Evolutionary conservation across 2,329 filamentous ascomycete species (phyloP).

Genomic region (Trichoderma polysporum): DNA sequence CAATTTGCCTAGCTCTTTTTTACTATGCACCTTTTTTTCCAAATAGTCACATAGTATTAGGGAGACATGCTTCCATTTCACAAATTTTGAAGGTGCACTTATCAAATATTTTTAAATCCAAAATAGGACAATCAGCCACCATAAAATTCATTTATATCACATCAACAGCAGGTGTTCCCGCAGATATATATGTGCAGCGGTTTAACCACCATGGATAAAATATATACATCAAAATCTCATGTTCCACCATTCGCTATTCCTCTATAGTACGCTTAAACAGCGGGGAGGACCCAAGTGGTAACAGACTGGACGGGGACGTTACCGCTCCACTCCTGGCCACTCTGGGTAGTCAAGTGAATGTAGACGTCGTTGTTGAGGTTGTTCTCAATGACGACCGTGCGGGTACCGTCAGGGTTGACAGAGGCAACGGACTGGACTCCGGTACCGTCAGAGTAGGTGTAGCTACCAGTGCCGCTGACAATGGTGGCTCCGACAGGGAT

Average conservation of each 20-base stretch:
- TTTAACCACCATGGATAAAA: background rate
- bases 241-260: background rate
- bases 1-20: background rate
- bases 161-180: background rate
- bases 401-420: conserved; percentile 44
- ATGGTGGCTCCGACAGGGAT: conserved; percentile 46
- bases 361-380: conserved; percentile 21
- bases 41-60: background rate
- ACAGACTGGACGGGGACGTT: conserved; percentile 20
- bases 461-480: conserved; percentile 42
- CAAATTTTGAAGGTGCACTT: background rate
- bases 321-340: conserved; percentile 23
- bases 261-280: background rate
- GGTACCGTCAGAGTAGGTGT: conserved; percentile 27
- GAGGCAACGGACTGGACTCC: conserved; percentile 46
- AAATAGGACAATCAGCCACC: background rate
- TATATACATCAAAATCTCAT: conserved; percentile 9
- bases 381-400: conserved; percentile 38
- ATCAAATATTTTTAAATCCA: background rate
- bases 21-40: background rate
- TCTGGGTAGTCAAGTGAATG: conserved; percentile 19
- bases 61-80: background rate
- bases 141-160: background rate
- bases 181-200: conserved; percentile 1
- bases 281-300: conserved; percentile 23